Evolutionary conservation across 768 basidiomycete species (phyloP).

Genomic region (Lyophyllum atratum): DNA sequence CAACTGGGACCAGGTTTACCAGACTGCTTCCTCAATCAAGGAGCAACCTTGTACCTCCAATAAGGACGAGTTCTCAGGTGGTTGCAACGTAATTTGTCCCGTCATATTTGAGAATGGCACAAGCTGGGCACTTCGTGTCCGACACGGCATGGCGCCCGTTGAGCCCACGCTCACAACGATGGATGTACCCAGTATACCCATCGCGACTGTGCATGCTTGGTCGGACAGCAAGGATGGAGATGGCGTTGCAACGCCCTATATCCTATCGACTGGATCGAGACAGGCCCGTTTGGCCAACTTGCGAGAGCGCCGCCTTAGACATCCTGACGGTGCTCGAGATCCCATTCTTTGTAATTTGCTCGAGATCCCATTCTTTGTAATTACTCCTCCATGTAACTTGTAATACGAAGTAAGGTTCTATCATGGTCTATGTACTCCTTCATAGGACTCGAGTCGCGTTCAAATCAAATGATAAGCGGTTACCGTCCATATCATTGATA

Average conservation of each 20-base stretch:
- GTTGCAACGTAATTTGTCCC: constrained; percentile 12
- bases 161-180: constrained; percentile 10
- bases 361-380: too few relatives aligned
- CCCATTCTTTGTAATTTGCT: too few relatives aligned
- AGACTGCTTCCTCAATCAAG: constrained; percentile 10
- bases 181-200: constrained; percentile 9
- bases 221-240: constrained; percentile 12
- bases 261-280: constrained; percentile 8
- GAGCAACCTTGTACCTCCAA: constrained; percentile 9
- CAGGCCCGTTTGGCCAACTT: too few relatives aligned
- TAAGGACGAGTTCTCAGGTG: constrained; percentile 2
- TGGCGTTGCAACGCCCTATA: constrained; percentile 11
- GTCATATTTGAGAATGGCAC: constrained; percentile 6
- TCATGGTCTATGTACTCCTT: too few relatives aligned
- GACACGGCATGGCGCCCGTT: constrained; percentile 8
- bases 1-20: constrained; percentile 13
- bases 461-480: too few relatives aligned
- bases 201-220: constrained; percentile 13
- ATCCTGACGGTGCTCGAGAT: too few relatives aligned
- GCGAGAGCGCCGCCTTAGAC: too few relatives aligned
- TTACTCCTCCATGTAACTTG: too few relatives aligned
- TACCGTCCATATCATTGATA: too few relatives aligned
- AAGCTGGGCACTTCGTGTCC: constrained; percentile 13
- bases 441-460: too few relatives aligned
- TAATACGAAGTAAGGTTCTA: too few relatives aligned